These are phyloP conservation scores for Lichtheimia hyalospora DNA, from an alignment of 371 early-diverging fungal species.

Conservation along the genomic window DNA sequence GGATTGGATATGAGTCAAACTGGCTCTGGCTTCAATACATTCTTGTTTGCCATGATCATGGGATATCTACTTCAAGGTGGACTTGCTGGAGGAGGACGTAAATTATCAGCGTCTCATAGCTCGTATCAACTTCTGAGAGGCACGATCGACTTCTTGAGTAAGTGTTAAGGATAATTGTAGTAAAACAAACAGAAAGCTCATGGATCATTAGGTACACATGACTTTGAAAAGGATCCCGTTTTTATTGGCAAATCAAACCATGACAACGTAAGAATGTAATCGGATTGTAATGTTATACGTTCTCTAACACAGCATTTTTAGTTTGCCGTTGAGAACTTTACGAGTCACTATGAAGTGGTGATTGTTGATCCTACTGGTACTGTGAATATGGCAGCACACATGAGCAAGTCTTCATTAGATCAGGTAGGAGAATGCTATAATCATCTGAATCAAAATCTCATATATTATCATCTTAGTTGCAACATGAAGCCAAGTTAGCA, in stretches of 20 bases:
- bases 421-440: slow-evolving; percentile 28
- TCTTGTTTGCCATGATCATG: slow-evolving; percentile 83
- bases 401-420: slow-evolving; percentile 59
- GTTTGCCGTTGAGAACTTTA: slow-evolving; percentile 65
- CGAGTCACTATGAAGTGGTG: slow-evolving; percentile 67
- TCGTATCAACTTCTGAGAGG: slow-evolving; percentile 87
- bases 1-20: slow-evolving; percentile 37
- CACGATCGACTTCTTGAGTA: slow-evolving; percentile 79
- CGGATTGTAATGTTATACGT: neutral
- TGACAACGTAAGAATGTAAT: slow-evolving; percentile 23
- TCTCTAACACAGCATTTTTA: slow-evolving; percentile 10
- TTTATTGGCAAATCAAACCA: slow-evolving; percentile 60
- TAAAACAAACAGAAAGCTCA: neutral
- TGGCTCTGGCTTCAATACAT: slow-evolving; percentile 65
- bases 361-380: slow-evolving; percentile 85
- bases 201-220: slow-evolving; percentile 51
- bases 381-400: slow-evolving; percentile 75
- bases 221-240: slow-evolving; percentile 71
- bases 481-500: slow-evolving; percentile 70
- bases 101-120: slow-evolving; percentile 71
- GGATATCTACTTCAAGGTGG: slow-evolving; percentile 79
- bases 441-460: too few relatives aligned
- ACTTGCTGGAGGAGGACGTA: slow-evolving; percentile 53
- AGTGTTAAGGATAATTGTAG: neutral
- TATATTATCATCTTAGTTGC: slow-evolving; percentile 14